These are phyloP conservation scores for Cubamyces lactineus DNA, from an alignment of 768 basidiomycete genomes.

Conservation along the genomic window DNA sequence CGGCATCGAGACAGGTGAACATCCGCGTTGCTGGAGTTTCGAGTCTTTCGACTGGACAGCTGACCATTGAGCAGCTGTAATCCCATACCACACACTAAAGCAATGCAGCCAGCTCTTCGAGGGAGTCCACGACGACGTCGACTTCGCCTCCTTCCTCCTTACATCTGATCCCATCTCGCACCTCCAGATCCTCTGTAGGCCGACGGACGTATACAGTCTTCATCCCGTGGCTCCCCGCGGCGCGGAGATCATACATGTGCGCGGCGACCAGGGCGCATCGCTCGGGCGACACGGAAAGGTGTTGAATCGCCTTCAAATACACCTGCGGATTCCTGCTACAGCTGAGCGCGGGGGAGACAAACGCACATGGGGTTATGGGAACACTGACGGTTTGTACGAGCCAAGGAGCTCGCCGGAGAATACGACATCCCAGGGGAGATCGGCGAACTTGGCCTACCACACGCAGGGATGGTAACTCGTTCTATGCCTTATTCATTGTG, in stretches of 20 bases:
- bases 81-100: conserved; percentile 5
- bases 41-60: neutral
- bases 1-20: neutral
- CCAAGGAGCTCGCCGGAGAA: conserved; percentile 63
- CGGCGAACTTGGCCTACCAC: conserved; percentile 59
- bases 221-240: conserved; percentile 55
- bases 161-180: conserved; percentile 38
- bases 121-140: conserved; percentile 56
- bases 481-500: neutral
- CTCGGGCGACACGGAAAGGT: conserved; percentile 51
- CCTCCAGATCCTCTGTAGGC: conserved; percentile 45
- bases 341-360: neutral
- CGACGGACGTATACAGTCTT: conserved; percentile 63
- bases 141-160: conserved; percentile 61
- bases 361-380: neutral
- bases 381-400: conserved; percentile 64
- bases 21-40: neutral
- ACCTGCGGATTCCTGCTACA: conserved; percentile 49
- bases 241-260: conserved; percentile 59
- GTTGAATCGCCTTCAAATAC: conserved; percentile 52
- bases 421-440: conserved; percentile 65
- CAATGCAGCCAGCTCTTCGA: conserved; percentile 49
- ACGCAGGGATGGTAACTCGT: neutral
- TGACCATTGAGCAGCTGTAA: no score
- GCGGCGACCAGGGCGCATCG: conserved; percentile 68